Base-by-base conservation (phyloP, 352 stramenopile species). In the Phytophthora pinifolia region DNA sequence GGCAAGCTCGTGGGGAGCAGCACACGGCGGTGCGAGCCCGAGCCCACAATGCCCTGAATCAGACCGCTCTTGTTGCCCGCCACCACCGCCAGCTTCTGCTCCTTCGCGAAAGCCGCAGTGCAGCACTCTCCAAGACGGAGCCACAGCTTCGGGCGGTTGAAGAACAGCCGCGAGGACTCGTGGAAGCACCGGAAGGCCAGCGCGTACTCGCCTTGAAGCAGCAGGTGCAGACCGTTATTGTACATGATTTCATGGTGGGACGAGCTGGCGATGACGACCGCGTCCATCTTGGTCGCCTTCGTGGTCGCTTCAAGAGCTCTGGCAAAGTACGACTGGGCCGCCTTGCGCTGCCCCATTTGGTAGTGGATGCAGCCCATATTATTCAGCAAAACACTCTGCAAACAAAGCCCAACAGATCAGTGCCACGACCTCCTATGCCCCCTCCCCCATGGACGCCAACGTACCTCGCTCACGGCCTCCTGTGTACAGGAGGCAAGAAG, bases 291-390 rank as follows among this genome's bases (percentile, higher is more conserved):
- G n/a, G 66, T 82, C 9, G 69, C 53, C 50, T 83, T 87, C 3
- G 65, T 70, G 13, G 80, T 84, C 30, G 82, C 77, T 49, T 91
- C 70, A 27, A 96, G 60, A 41, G 86, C 83, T 61, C 85, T 76
- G 37, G 90, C 74, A 73, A 97, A 97, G 67, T 97, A 97, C 51
- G 91, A 94, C 53, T 96, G 84, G 45, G 91, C 87, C 20, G 88
- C 87, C 67, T 96, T 92, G 52, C 91, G 84, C 52, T 92, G 84
- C 3, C 87, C 83, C 73, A 96, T 86, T 47, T 96, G 88, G 60
- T 88, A 94, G 76, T 97, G 90, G 59, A 97, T 92, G 60, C 90
- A 97, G 47, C 90, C 90, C 84, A 96, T 89, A 65, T 94, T 94
- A 79, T 94, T 95, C 42, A 96, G 70, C 54, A 91, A 87, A 59